Evolutionary conservation across 2,329 filamentous ascomycete genomes (phyloP).

Genomic region (Ophiosphaerella korrae): DNA sequence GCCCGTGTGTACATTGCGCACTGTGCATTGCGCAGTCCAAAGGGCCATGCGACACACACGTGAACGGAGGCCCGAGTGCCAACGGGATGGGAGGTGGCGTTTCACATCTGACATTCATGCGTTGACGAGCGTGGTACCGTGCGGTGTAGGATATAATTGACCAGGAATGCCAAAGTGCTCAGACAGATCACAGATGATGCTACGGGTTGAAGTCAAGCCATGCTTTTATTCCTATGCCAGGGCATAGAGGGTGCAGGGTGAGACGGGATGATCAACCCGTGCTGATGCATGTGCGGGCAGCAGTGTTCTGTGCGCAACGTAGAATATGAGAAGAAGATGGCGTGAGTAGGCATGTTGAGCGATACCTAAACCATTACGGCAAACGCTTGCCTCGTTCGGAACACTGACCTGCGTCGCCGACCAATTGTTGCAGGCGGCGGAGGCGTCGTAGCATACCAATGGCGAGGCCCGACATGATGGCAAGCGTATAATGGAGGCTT

Average conservation of each 20-base stretch:
- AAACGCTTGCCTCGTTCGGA: no score
- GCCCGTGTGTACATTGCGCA: slow-evolving; percentile 1
- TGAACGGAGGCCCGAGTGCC: slow-evolving; percentile 4
- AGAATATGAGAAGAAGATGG: background rate
- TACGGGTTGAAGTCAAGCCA: no score
- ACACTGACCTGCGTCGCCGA: no score
- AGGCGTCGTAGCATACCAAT: slow-evolving; percentile 11
- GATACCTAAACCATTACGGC: no score
- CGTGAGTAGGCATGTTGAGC: no score
- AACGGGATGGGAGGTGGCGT: slow-evolving; percentile 1
- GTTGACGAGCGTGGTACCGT: background rate
- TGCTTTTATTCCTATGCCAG: background rate
- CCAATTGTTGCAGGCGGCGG: background rate
- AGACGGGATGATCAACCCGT: background rate
- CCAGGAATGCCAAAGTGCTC: no score
- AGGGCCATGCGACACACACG: slow-evolving; percentile 5
- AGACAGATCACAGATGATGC: no score
- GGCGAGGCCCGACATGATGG: background rate
- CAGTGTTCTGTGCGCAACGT: background rate
- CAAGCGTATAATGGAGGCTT: slow-evolving; percentile 15
- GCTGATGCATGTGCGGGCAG: background rate
- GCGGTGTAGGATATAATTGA: no score
- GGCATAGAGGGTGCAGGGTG: background rate
- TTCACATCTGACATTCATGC: background rate
- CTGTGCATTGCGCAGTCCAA: background rate